These are phyloP conservation scores for Gliomastix tumulicola DNA, from an alignment of 2,329 filamentous ascomycete genomes.

Conservation along the genomic window DNA sequence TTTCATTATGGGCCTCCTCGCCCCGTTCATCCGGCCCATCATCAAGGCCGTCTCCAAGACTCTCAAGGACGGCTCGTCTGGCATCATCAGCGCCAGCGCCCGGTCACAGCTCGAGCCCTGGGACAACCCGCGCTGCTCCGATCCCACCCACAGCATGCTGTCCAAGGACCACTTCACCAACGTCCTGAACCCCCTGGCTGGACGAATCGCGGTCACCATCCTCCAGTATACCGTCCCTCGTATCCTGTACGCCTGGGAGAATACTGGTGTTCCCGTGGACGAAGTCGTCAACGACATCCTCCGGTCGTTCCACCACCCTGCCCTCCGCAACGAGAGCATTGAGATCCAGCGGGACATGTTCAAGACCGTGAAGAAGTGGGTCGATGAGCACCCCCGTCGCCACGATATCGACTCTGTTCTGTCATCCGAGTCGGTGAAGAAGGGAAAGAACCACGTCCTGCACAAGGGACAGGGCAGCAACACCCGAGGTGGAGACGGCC, in stretches of 20 bases:
- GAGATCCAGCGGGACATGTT: constrained; percentile 90
- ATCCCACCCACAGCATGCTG: constrained; percentile 77
- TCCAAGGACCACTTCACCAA: constrained; percentile 84
- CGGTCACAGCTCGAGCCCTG: constrained; percentile 74
- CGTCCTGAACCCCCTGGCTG: constrained; percentile 69
- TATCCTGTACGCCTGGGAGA: constrained; percentile 88
- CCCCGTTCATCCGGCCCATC: constrained; percentile 86
- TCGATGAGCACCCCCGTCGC: constrained; percentile 59
- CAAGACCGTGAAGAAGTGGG: constrained; percentile 76
- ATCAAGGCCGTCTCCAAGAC: constrained; percentile 80
- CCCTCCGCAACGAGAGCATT: constrained; percentile 64
- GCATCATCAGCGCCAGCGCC: constrained; percentile 59
- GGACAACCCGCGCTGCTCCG: constrained; percentile 66
- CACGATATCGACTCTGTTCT: constrained; percentile 68
- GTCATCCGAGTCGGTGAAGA: constrained; percentile 73
- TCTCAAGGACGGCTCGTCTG: constrained; percentile 78
- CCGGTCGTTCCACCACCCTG: constrained; percentile 85
- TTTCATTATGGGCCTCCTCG: constrained; percentile 84
- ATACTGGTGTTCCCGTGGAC: constrained; percentile 72
- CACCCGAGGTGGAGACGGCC: constrained; percentile 20
- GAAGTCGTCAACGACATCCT: constrained; percentile 79
- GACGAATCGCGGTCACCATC: constrained; percentile 65
- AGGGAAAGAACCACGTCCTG: constrained; percentile 71
- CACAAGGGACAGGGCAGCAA: constrained; percentile 22
- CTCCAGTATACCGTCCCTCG: constrained; percentile 84